Base-by-base conservation (phyloP, 129 eudicot genomes). In the Calendula officinalis region DNA sequence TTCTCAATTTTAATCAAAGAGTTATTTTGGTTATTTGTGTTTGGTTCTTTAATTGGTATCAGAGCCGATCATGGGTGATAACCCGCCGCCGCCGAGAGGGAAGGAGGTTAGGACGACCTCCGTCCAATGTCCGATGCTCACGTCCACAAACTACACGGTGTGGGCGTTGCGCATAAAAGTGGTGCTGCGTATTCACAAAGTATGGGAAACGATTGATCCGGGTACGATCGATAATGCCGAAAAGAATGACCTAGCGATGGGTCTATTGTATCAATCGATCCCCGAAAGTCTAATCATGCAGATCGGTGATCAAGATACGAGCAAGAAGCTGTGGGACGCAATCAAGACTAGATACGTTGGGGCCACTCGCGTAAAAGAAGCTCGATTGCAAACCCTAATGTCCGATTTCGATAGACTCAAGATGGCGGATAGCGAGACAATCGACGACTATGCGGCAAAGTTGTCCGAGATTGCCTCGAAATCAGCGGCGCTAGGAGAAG, bases 361-460 rank as follows among this genome's bases (percentile, higher is more conserved):
- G 5, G 64, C 34, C 6, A 34, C 38, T 8, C 46, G 64, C 2
- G 47, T 58, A n/a, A 37, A 15, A 22, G 47, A 58, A 38, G 47
- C 64, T 13, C 14, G 35, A n/a, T 33, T 58, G 3, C 64, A 58
- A 38, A 58, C 65, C 27, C 34, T 40, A 3, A 39, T 60, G 50
- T 38, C 36, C 22, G 65, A 60, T 7, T 60, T 60, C 2, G 65
- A 60, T n/a, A 27, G 54, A 35, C 35, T 56, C 9, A 56, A 56
- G 62, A 56, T 56, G 62, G n/a, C 16, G 3, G 62, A 57, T n/a
- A 11, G 43, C 12, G 41, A 10, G 6, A 35, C 27, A 16, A 11
- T 56, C 5, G 62, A 56, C 36, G 62, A 56, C 17, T 56, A 34
- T 35, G 62, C 62, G 11, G 36, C 36, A 30, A 56, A 9, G 13